Percentiles rank a stretch among this genome's conserved stretches.
Evolutionary conservation across 1,139 yeast genomes (phyloP).

Genomic region (Meyerozyma athensensis): DNA sequence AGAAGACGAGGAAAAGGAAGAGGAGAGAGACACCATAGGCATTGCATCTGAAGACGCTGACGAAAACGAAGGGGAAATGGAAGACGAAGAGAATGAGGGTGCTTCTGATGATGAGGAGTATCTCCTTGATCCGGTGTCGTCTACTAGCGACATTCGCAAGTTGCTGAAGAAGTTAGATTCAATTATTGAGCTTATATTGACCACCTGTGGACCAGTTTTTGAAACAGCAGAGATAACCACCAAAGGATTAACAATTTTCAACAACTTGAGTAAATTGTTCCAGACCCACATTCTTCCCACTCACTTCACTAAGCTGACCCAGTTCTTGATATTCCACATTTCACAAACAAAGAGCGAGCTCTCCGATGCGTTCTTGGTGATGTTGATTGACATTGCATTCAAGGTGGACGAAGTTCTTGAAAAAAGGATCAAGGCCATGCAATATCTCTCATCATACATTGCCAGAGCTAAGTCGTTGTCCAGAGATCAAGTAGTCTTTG

Average conservation of each 20-base stretch:
- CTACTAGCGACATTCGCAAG: constrained; percentile 50
- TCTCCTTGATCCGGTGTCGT: constrained; percentile 35
- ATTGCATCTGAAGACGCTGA: constrained; percentile 15
- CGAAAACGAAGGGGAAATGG: constrained; percentile 16
- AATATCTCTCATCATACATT: constrained; percentile 84
- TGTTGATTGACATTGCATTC: constrained; percentile 80
- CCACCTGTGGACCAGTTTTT: constrained; percentile 45
- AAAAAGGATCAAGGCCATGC: constrained; percentile 81
- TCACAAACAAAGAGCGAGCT: constrained; percentile 80
- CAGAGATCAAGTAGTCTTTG: constrained; percentile 68
- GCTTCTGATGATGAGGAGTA: constrained; percentile 24
- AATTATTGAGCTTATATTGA: constrained; percentile 53
- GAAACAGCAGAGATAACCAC: constrained; percentile 47
- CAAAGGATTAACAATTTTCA: constrained; percentile 68
- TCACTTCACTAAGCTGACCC: constrained; percentile 86
- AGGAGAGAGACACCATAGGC: constrained; percentile 15
- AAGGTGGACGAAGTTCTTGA: constrained; percentile 62
- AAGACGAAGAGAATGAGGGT: constrained; percentile 23
- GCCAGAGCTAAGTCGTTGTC: constrained; percentile 80
- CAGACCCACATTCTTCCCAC: constrained; percentile 84
- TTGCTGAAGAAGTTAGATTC: constrained; percentile 68
- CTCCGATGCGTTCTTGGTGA: constrained; percentile 79
- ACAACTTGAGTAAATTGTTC: constrained; percentile 71
- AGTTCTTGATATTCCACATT: constrained; percentile 74
- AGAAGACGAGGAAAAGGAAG: constrained; percentile 37